Evolutionary conservation across 352 stramenopile species (phyloP), one percentile per base, ranked within the genome.

Genomic region (Phytophthora foliorum): DNA sequence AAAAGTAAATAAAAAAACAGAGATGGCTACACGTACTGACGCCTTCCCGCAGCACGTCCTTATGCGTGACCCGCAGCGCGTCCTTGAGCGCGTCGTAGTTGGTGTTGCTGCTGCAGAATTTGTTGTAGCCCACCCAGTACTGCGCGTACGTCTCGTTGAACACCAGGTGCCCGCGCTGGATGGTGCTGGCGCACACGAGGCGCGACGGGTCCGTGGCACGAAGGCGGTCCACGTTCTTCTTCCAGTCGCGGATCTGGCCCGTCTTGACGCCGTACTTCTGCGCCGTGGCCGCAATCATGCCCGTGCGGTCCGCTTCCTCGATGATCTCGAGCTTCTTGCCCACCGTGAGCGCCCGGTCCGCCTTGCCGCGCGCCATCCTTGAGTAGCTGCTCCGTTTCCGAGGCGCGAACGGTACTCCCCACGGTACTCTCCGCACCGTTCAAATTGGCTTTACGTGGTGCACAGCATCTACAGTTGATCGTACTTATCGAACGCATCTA

Each of bases 251-350:
- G 64, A 95, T 93, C 71, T 95, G 88, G 61, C 88, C 88, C 21
- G 86, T 91, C 71, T 95, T 95, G 39, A 95, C 83, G 75, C 84
- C 84, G 63, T 95, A 94, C 57, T 95, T 95, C 55, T 95, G 85
- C 70, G 88, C 88, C 36, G 88, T 95, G 19, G 74, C 84, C 31
- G 84, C 70, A 34, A 95, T 85, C 50, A 91, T 80, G 4, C 88
- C 88, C 64, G 88, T 95, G 61, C 86, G 86, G 24, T 95, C 88
- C 51, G 82, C 86, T 66, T 95, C 88, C 50, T 93, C 88, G 71
- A 95, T 92, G 71, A 95, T 95, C 78, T 95, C 86, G 55, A 95
- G 88, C 76, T 95, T 95, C 75, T 95, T 95, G 80, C 88, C 88
- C 44, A 95, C 88, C 32, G 88, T 95, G 58, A 95, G 77, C 48